Base-by-base conservation (phyloP, 176 grass and related monocot genomes). In the Cocos nucifera region DNA sequence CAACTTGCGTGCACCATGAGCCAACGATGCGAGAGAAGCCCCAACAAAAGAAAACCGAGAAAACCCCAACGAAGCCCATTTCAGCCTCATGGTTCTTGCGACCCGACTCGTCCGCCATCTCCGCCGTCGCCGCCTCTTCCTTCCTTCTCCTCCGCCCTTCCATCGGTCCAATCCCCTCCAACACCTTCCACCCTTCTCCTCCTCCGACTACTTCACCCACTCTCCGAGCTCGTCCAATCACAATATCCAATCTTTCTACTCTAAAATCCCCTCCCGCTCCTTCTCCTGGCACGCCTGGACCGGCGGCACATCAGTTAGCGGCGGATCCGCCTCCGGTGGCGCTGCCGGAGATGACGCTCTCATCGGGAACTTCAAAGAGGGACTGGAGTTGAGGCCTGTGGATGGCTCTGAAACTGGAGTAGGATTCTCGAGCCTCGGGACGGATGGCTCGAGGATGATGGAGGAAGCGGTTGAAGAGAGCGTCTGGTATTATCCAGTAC, bases 231-330 rank as follows among this genome's bases (percentile, higher is more conserved):
- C 27, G 53, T 56, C 17, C 16, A 17, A 19, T 29, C 54, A 60
- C 9, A 22, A 17, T 54, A 73, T 54, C 60, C n/a, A 27, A n/a
- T 52, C 66, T 65, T 52, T 82, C 77, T 19, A 35, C 65, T 9
- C 49, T 49, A 22, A 14, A 17, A 30, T 67, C n/a, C 58, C 73
- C 14, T 72, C 61, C 71, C 75, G 78, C 62, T 74, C 64, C 64
- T 79, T 90, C 79, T 85, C 82, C 29, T 85, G 87, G 78, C 76
- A 66, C 68, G 71, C 78, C 72, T 77, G 75, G 68, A 69, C 53
- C 16, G 4, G 8, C 6, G 25, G 32, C 23, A 4, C 51, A 7
- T 44, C 35, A 44, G 51, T 18, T 48, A 18, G 26, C 19, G 24
- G 19, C 1, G 35, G 56, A 19, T 25, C 49, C 24, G 63, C 60